Evolutionary conservation across 2,329 filamentous ascomycete genomes (phyloP), one percentile per base, ranked within the genome.

Genomic region (Neoarthrinium moseri): DNA sequence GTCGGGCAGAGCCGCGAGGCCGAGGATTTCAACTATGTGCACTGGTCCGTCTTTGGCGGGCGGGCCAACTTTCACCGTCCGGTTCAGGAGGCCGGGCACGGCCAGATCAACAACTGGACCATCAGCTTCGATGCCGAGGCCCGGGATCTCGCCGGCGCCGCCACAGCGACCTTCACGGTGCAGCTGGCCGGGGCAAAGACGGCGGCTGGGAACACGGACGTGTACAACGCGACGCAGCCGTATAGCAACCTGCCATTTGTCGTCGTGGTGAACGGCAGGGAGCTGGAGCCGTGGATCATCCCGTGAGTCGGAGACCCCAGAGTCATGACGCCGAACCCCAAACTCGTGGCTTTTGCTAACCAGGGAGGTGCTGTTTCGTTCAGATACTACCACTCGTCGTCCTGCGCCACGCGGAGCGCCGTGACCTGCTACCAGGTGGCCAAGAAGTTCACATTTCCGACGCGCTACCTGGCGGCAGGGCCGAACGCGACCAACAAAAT

Each of bases 141-240:
- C 5, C 21, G 55, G 63, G 0, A 64, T 77, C 38, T 54, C 82
- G 1, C 53, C 3, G 60, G 63, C 5, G 72, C 67, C 47, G 65
- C 59, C 24, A 63, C 67, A 20, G 81, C 80, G 0, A 84, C 79
- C 0, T 74, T 86, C 20, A 85, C 81, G 0, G 71, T 86, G 1
- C 81, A 86, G 56, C 68, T 86, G 1, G 81, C 81, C 0, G 81
- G 76, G 3, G 81, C 75, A 2, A 85, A 85, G 64, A 81, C 78
- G 0, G 78, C 78, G 3, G 70, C 75, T 0, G 81, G 81, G 1
- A 85, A 85, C 54, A 83, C 78, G 1, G 80, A 84, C 57, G 65
- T 75, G 1, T 81, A 66, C 52, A 81, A 81, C 51, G 65, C 73
- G 2, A 71, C 66, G 3, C 71, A 84, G 56, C 68, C 68, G 22